These are phyloP conservation scores for Cytospora chrysosperma DNA, from an alignment of 2,329 filamentous ascomycete species.

Conservation along the genomic window DNA sequence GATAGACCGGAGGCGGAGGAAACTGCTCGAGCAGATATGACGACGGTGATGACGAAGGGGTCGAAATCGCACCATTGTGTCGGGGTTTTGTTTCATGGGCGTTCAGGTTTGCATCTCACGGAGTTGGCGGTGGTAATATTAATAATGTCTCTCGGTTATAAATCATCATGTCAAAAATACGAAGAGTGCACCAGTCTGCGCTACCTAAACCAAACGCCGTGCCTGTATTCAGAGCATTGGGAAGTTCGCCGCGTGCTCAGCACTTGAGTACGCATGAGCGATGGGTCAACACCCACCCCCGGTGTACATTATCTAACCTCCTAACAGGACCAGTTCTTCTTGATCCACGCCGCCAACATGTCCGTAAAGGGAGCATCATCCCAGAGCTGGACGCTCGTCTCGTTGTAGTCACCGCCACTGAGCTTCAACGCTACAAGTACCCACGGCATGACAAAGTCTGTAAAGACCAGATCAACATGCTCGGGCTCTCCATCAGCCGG, in stretches of 20 bases:
- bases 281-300: background rate
- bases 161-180: conserved; percentile 8
- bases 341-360: conserved; percentile 57
- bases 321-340: conserved; percentile 57
- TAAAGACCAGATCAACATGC: conserved; percentile 82
- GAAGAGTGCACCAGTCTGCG: background rate
- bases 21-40: conserved; percentile 77
- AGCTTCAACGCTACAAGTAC: conserved; percentile 71
- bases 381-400: conserved; percentile 51
- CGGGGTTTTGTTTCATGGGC: background rate
- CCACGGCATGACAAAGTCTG: conserved; percentile 87
- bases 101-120: conserved; percentile 14
- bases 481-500: conserved; percentile 57
- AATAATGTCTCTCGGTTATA: background rate
- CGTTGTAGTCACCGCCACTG: conserved; percentile 50
- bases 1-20: conserved; percentile 79
- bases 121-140: conserved; percentile 24
- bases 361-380: conserved; percentile 55
- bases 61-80: background rate
- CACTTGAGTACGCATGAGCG: background rate
- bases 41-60: background rate
- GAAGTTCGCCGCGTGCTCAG: background rate
- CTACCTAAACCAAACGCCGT: conserved; percentile 8
- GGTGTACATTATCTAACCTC: conserved; percentile 33
- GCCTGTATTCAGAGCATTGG: background rate